phyloP scores from a whole-genome alignment of 768 basidiomycete genomes.

The Tulasnella sp. region DNA sequence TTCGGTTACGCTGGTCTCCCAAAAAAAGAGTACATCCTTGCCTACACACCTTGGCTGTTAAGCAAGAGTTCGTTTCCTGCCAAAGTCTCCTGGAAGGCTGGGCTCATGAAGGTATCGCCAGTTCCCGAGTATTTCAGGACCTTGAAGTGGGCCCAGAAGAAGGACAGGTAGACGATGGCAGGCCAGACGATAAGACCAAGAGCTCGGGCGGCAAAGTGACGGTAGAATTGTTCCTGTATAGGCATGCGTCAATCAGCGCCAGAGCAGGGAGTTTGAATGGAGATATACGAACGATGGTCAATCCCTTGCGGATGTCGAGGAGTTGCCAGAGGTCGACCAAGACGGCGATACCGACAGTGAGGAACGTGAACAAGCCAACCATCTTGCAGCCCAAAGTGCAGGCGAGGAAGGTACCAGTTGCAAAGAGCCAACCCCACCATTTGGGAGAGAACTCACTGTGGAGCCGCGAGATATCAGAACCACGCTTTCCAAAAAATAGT shows the following conservation, averaged over 20 bases:
- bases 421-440: conserved; percentile 93
- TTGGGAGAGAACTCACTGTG: conserved; percentile 72
- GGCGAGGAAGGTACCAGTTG: conserved; percentile 89
- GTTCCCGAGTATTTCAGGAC: conserved; percentile 82
- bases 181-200: conserved; percentile 83
- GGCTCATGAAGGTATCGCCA: conserved; percentile 96
- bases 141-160: conserved; percentile 93
- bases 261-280: neutral
- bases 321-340: conserved; percentile 91
- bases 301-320: conserved; percentile 71
- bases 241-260: neutral
- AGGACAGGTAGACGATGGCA: conserved; percentile 80
- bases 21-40: conserved; percentile 22
- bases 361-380: conserved; percentile 87
- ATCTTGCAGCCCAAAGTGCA: conserved; percentile 97
- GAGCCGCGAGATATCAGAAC: neutral
- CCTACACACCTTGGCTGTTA: conserved; percentile 70
- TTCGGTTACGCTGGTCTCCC: neutral
- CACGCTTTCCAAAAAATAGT: neutral
- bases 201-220: conserved; percentile 80
- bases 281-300: conserved; percentile 54
- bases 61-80: conserved; percentile 84
- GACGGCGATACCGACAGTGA: conserved; percentile 84
- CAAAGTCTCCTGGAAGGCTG: conserved; percentile 94
- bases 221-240: conserved; percentile 73